Conservation (phyloP, 768 basidiomycete genomes). For the Chalciporus sphaerocephalus region DNA sequence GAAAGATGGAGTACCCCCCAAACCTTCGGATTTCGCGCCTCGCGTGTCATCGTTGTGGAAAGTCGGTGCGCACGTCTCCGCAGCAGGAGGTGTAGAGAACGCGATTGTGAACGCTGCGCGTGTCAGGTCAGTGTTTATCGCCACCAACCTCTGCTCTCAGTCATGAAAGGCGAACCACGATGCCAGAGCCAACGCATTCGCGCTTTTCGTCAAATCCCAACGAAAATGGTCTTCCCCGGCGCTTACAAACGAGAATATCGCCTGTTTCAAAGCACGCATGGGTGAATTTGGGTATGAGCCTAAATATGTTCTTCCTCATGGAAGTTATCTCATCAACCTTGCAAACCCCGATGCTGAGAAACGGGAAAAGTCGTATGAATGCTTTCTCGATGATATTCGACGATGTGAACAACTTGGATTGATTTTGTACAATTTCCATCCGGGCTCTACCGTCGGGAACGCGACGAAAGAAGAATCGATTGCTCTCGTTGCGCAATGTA, state of each 20-base stretch:
- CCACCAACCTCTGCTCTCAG: not conserved
- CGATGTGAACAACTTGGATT: slow-evolving; percentile 76
- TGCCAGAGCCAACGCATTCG: slow-evolving; percentile 84
- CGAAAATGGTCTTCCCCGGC: slow-evolving; percentile 72
- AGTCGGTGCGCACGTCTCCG: slow-evolving; percentile 81
- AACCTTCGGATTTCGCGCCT: slow-evolving; percentile 27
- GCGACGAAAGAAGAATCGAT: slow-evolving; percentile 59
- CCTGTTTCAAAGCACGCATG: slow-evolving; percentile 59
- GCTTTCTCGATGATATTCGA: slow-evolving; percentile 79
- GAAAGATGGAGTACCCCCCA: slow-evolving; percentile 7
- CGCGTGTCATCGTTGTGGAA: slow-evolving; percentile 49
- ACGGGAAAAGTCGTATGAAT: slow-evolving; percentile 66
- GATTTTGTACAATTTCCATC: slow-evolving; percentile 79
- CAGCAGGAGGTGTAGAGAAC: slow-evolving; percentile 77
- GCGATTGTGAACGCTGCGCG: slow-evolving; percentile 63
- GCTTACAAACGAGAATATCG: slow-evolving; percentile 48
- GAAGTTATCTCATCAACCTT: slow-evolving; percentile 81
- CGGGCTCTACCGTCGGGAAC: slow-evolving; percentile 77
- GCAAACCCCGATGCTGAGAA: slow-evolving; percentile 77
- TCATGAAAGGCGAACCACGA: no score
- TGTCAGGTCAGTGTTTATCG: slow-evolving; percentile 48
- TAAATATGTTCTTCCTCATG: slow-evolving; percentile 72
- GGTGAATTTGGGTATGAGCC: slow-evolving; percentile 55
- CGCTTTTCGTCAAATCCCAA: slow-evolving; percentile 81
- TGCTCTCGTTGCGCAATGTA: slow-evolving; percentile 59